Base-by-base conservation (phyloP, 176 grass and related monocot genomes). In the Poa annua region DNA sequence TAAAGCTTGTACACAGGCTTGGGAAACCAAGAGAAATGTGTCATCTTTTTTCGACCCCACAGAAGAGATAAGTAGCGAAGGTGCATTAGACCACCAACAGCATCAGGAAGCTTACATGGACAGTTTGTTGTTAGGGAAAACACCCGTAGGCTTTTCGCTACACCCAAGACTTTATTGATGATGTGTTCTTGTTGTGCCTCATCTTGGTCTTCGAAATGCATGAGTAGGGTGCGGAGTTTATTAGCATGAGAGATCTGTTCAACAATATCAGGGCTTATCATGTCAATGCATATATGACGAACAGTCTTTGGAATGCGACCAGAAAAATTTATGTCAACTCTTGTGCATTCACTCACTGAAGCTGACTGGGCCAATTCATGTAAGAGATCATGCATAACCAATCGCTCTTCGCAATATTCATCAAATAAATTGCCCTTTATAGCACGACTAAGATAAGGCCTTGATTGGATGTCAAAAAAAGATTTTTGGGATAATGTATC, bases 301-400 rank as follows among this genome's bases (percentile, higher is more conserved):
- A 66, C 21, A 78, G 49, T 85, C 2, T 70, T 77, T 4, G 0
- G 63, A 70, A 0, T 6, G 47, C 49, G n/a, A 12, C 8, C 53
- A 66, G 19, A 77, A 57, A 65, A 65, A 7, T 32, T 66, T 0
- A 24, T 63, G 53, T 76, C 74, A 47, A 89, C 19, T 78, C 69
- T 60, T 44, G 45, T 14, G 4, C 87, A 92, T 92, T 92, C 90
- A 24, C 75, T 88, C 4, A 45, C 36, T 65, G 80, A 92, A 24
- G 75, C 44, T 0, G 57, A 79, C 36, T 1, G 3, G 33, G 75
- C 90, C 75, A 92, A 72, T 2, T 89, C 90, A 84, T 87, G 50
- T 53, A 88, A 77, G 38, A 92, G 61, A 55, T 89, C 90, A 81
- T 77, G 76, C 70, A 92, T 61, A 15, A 68, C 9, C 24, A 83